Percentiles rank a stretch among this genome's conserved stretches.
phyloP scores from a whole-genome alignment of 306 rosid species.

The Vigna trinervia region DNA sequence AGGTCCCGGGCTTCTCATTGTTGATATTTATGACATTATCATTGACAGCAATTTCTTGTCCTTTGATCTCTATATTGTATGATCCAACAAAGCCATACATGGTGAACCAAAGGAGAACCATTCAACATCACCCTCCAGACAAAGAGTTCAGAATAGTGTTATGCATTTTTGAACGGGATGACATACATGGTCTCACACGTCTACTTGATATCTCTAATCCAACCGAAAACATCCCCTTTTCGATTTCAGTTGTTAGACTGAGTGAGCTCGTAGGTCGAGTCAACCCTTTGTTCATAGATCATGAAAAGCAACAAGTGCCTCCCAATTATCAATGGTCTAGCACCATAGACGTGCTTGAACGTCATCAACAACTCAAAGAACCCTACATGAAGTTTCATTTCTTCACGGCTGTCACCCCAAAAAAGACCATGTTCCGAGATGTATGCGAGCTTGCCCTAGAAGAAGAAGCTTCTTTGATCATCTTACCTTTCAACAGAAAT shows the following conservation, averaged over 20 bases:
- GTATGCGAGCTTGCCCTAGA: constrained; percentile 67
- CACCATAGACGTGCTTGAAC: constrained; percentile 48
- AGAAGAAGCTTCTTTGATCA: constrained; percentile 57
- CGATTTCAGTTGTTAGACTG: constrained; percentile 57
- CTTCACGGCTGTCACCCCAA: constrained; percentile 63
- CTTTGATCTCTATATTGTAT: constrained; percentile 63
- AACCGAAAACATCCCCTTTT: constrained; percentile 45
- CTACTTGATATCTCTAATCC: constrained; percentile 68
- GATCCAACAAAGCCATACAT: constrained; percentile 91
- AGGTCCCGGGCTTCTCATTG: constrained; percentile 59
- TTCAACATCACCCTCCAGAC: constrained; percentile 67
- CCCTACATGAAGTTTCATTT: constrained; percentile 48
- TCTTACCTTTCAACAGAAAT: constrained; percentile 56
- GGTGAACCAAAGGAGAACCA: constrained; percentile 68
- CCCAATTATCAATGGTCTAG: constrained; percentile 45
- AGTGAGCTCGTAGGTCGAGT: constrained; percentile 69
- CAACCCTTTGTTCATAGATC: constrained; percentile 67
- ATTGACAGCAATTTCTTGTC: constrained; percentile 54
- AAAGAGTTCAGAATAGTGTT: constrained; percentile 54
- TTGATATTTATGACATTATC: constrained; percentile 57
- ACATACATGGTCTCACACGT: constrained; percentile 47
- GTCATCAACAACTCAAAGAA: constrained; percentile 44
- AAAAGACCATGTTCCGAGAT: constrained; percentile 69
- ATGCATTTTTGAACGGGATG: constrained; percentile 53
- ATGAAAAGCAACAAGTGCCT: constrained; percentile 54